Evolutionary conservation across 2,329 filamentous ascomycete species (phyloP), one percentile per base, ranked within the genome.

Genomic region (Pseudopyrenochaeta lycopersici): DNA sequence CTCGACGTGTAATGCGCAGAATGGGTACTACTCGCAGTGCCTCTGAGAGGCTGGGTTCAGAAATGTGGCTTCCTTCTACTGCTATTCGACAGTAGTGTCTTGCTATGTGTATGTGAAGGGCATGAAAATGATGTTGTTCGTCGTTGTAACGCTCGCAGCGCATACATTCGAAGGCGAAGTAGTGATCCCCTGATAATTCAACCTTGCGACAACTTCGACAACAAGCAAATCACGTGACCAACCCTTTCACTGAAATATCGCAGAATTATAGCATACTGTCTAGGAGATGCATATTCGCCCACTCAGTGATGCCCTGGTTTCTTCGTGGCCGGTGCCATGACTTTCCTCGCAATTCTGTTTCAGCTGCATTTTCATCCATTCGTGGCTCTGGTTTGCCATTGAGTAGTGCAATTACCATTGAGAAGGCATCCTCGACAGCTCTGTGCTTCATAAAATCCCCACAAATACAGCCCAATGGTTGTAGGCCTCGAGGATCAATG

Each of bases 11-110:
- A 56, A 31, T 10, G 33, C 39, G 15, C 45, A 64, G 39, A 64
- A 58, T 38, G 54, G 58, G 3, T 72, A 67, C 46, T 71, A 71
- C 40, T 67, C 53, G 40, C 70, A 71, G 49, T 71, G 70, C 49
- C 58, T 51, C 9, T 45, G 23, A 32, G 12, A 14, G 11, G 4
- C 32, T 17, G 17, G 15, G 2, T 39, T 14, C 21, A 39, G 18
- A 23, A 10, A 21, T 39, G 36, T 20, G 12, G 20, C 11, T 39
- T 7, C 21, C 18, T 39, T 15, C 7, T 39, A 21, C 21, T n/a
- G 23, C 23, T 27, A 27, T 9, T 27, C 23, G 9, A 9, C 9
- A 27, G 23, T 27, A 27, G 23, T 27, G 23, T 5, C 23, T 27
- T 27, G 9, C 9, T 5, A 5, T 20, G 30, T 11, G 35, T 7